Percentiles rank a stretch among this genome's conserved stretches.
Conservation (phyloP, 495 filamentous ascomycete species). For the Cairneyella variabilis region DNA sequence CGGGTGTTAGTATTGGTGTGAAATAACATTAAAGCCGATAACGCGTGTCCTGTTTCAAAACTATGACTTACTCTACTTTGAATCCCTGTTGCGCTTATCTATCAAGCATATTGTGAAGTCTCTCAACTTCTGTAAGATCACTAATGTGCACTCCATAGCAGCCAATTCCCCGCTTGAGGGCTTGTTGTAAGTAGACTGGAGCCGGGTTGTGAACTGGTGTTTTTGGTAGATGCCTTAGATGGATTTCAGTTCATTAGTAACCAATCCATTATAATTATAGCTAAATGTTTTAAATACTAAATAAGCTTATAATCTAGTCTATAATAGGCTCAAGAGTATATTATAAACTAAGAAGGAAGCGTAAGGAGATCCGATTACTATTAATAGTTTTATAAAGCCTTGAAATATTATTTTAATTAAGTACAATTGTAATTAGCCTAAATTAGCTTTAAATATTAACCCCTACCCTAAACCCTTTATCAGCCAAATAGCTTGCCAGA, state of each 20-base stretch:
- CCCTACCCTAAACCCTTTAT: no score
- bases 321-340: no score
- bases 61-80: neutral
- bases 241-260: neutral
- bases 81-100: neutral
- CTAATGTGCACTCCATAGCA: neutral
- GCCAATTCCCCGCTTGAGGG: neutral
- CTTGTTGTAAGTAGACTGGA: neutral
- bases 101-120: neutral
- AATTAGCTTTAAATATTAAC: no score
- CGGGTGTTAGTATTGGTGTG: no score
- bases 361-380: no score
- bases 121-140: neutral
- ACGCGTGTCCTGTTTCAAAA: neutral
- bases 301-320: neutral
- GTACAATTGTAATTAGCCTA: no score
- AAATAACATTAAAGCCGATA: neutral
- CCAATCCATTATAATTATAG: neutral
- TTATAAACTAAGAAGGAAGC: no score
- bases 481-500: no score
- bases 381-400: no score
- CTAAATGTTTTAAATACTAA: neutral
- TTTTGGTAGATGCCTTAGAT: neutral
- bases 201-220: neutral
- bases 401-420: no score